These are phyloP conservation scores for Leccinum obscurum DNA, from an alignment of 768 basidiomycete species.

Conservation along the genomic window DNA sequence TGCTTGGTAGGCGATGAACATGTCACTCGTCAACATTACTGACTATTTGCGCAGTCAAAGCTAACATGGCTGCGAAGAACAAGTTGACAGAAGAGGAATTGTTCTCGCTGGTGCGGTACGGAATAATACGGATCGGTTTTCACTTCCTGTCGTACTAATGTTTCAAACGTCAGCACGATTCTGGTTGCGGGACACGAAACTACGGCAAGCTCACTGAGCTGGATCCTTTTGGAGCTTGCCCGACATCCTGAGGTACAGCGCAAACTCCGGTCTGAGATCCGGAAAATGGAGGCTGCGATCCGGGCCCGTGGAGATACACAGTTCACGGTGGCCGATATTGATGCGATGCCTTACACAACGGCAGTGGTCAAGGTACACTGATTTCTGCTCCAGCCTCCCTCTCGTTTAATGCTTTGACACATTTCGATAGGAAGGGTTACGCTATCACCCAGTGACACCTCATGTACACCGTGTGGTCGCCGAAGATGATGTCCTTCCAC, in stretches of 20 bases:
- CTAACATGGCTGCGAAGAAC: slow-evolving; percentile 29
- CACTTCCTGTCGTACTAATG: background rate
- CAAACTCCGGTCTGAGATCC: slow-evolving; percentile 46
- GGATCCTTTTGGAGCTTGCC: slow-evolving; percentile 65
- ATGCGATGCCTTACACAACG: slow-evolving; percentile 49
- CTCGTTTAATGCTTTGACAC: slow-evolving; percentile 16
- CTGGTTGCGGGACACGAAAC: slow-evolving; percentile 60
- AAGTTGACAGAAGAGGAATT: slow-evolving; percentile 23
- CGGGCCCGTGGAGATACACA: slow-evolving; percentile 13
- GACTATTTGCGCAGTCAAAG: slow-evolving; percentile 19
- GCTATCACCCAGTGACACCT: slow-evolving; percentile 50
- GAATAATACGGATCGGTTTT: background rate
- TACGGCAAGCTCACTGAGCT: slow-evolving; percentile 56
- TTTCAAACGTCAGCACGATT: slow-evolving; percentile 38
- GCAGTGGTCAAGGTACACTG: slow-evolving; percentile 34
- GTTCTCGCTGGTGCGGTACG: slow-evolving; percentile 21
- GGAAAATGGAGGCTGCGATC: slow-evolving; percentile 9
- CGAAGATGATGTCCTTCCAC: slow-evolving; percentile 56
- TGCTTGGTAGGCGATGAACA: slow-evolving; percentile 38
- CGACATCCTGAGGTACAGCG: slow-evolving; percentile 56
- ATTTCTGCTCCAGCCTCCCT: slow-evolving; percentile 5
- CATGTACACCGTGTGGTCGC: slow-evolving; percentile 51
- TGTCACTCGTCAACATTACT: background rate
- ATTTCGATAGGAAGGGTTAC: slow-evolving; percentile 42
- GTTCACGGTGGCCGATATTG: slow-evolving; percentile 42